Evolutionary conservation across 1,139 yeast species (phyloP), one percentile per base, ranked within the genome.

Genomic region (Suhomyces chickasaworum): DNA sequence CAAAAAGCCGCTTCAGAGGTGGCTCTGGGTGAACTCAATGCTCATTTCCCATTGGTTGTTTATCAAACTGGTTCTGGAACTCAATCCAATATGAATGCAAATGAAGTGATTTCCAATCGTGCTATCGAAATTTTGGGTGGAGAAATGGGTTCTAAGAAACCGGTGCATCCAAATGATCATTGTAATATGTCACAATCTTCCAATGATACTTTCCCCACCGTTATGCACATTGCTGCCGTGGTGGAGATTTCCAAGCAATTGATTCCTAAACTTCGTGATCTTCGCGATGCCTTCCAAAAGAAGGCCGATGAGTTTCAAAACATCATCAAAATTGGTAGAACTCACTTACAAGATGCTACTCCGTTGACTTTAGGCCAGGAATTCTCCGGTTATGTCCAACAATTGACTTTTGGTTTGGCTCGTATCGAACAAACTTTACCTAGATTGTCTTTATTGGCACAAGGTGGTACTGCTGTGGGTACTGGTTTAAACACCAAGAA

Each of bases 381-480:
- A 71, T 95, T 93, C 71, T 84, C 95, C 44, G 99, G 99, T 52
- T 93, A 93, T 71, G 96, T 87, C 42, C 95, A 89, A 67, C 99
- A 93, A 75, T 69, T 95, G 56, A 81, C 88, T 59, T 88, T 89
- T 65, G 98, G 98, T 65, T 86, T 93, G 58, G 86, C 76, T 58
- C 83, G 99, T 66, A 84, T 93, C 52, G 89, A 89, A 73, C 75
- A 74, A 54, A 68, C 86, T 44, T 80, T 93, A 55, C 89, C 89
- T 56, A 82, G 84, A 68, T 79, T 93, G 66, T 78, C 85, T 63
- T 82, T 68, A 64, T 81, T 93, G 60, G 99, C 99, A 45, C 99
- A 93, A 78, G 99, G 99, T 74, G 99, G 99, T 73, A 93, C 99
- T 54, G 99, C 99, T 50, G 99, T 93, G 48, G 99, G 99, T 60